Percentiles rank a stretch among this genome's conserved stretches.
phyloP scores from a whole-genome alignment of 257 asterid genomes.

The Thymus quinquecostatus region DNA sequence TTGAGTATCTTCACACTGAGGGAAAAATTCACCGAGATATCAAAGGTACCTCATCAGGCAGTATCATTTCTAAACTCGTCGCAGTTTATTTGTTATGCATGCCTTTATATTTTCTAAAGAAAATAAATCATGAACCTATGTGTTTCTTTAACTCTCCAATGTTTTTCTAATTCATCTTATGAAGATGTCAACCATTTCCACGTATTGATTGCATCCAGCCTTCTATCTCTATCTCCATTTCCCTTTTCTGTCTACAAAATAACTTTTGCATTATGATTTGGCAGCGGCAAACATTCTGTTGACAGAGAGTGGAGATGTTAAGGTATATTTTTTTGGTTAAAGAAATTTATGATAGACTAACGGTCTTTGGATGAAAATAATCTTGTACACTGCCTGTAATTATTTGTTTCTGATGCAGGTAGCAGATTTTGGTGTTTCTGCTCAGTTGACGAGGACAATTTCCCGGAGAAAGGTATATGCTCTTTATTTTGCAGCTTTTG shows the following conservation, averaged over 20 bases:
- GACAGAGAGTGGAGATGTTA: conserved; percentile 97
- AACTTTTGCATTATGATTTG: conserved; percentile 33
- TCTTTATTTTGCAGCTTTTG: conserved; percentile 18
- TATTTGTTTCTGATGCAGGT: conserved; percentile 54
- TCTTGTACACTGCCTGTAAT: conserved; percentile 13
- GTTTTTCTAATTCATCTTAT: conserved; percentile 13
- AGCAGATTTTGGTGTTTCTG: conserved; percentile 99
- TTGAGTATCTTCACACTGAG: conserved; percentile 95
- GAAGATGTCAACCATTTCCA: conserved; percentile 16
- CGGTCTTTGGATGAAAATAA: conserved; percentile 16
- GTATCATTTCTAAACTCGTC: conserved; percentile 18
- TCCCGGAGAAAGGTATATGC: conserved; percentile 88
- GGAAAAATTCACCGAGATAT: conserved; percentile 99
- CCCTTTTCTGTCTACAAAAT: conserved; percentile 15
- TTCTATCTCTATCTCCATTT: not conserved
- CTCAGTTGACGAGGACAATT: conserved; percentile 93
- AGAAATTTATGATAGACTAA: conserved; percentile 16
- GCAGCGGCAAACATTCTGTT: conserved; percentile 98
- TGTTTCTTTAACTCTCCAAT: conserved; percentile 15
- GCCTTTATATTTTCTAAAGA: conserved; percentile 6
- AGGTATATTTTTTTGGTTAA: conserved; percentile 53
- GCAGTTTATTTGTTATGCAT: not conserved
- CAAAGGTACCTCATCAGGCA: conserved; percentile 62
- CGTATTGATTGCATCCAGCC: conserved; percentile 28
- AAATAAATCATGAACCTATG: conserved; percentile 9